These are phyloP conservation scores for Sporothrix luriei DNA, from an alignment of 2,329 filamentous ascomycete species.

Conservation along the genomic window DNA sequence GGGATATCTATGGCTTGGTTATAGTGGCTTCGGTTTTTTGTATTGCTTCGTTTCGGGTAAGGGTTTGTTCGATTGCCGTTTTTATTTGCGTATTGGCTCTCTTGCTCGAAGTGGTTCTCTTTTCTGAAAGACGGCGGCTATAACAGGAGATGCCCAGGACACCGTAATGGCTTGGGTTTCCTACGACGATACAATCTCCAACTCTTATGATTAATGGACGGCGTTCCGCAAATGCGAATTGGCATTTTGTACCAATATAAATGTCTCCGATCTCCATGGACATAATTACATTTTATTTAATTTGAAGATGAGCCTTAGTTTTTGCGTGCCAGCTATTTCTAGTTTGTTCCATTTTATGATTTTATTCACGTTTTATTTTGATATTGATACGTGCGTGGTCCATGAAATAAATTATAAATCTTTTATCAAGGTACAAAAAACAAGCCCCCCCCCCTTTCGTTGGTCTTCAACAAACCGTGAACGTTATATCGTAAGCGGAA, in stretches of 20 bases:
- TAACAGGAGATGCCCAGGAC: not conserved
- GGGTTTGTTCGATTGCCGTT: not conserved
- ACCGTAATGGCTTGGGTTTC: conserved; percentile 8
- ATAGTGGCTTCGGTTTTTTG: not conserved
- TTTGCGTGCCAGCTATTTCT: not conserved
- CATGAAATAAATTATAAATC: not conserved
- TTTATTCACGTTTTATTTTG: not conserved
- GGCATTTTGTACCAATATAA: conserved; percentile 13
- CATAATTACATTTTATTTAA: not conserved
- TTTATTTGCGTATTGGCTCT: not conserved
- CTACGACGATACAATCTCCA: conserved; percentile 23
- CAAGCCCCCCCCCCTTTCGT: no score
- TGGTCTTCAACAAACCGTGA: no score
- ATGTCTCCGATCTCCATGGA: not conserved
- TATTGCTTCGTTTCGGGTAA: not conserved
- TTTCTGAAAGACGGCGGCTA: not conserved
- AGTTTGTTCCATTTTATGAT: not conserved
- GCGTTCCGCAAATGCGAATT: conserved; percentile 3
- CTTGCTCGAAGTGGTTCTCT: not conserved
- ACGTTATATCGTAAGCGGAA: no score
- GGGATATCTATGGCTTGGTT: no score
- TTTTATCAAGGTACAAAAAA: not conserved
- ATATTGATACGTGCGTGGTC: not conserved
- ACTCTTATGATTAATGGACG: conserved; percentile 22
- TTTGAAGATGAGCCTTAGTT: not conserved